Base-by-base conservation (phyloP, 2,329 filamentous ascomycete species). In the Aspergillus piperis region DNA sequence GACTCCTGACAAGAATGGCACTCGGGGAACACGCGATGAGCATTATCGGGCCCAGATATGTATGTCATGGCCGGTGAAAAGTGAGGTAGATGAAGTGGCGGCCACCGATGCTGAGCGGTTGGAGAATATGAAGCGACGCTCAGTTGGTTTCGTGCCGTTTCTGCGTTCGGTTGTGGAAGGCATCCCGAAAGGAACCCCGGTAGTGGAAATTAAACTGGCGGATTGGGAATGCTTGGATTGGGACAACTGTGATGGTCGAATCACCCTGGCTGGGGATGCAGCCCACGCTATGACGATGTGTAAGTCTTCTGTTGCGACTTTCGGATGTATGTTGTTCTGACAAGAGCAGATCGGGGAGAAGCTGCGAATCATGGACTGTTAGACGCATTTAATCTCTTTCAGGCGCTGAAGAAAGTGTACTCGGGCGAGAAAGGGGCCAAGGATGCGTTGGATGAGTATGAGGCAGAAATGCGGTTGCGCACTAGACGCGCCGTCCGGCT, bases 1-100 rank as follows among this genome's bases (percentile, higher is more conserved):
- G 42, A 78, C 77, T 7, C 80, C 73, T 2, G 67, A 72, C 30
- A 67, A 67, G 4, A 80, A 76, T 57, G 75, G 69, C 36, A 79
- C 70, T 21, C 71, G 60, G 13, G 74, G 70, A 0, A 75, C 68
- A 5, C 64, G 61, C 1, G 19, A 62, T 3, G 71, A 76, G 53
- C 72, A 70, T 13, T 82, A 79, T 61, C 74, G 76, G 44, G 77
- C 76, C 1, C 79, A 83, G 62, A 70, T 84, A 39, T 78, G 77
- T 58, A 70, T 82, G 42, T 83, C 80, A 8, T 84, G 82, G 82
- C 71, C 74, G 0, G 71, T 75, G 8, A 71, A 71, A 47, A 68
- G 70, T 3, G 58, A 63, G 2, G 62, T 64, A 2, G 74, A 76
- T 39, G 71, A 75, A 7, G 75, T 81, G 1, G 73, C 75, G 1